phyloP scores from a whole-genome alignment of 768 basidiomycete genomes.

The Tylopilus cervinicoccineus region DNA sequence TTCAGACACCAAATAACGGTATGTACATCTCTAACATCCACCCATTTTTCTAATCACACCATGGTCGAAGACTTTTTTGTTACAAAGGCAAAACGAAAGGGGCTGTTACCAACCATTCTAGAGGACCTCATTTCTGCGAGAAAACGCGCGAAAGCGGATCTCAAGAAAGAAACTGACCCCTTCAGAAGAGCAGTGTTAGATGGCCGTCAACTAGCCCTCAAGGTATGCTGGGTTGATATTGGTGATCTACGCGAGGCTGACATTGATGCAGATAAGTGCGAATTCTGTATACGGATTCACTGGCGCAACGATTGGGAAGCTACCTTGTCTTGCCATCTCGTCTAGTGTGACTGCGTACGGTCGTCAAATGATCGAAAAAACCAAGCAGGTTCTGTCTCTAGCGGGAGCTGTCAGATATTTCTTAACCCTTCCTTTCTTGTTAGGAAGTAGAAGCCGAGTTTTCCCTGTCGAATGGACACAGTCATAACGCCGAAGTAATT shows the following conservation, averaged over 20 bases:
- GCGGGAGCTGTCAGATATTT: neutral
- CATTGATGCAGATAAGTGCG: slow-evolving; percentile 78
- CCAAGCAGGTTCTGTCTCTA: slow-evolving; percentile 62
- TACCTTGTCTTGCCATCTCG: slow-evolving; percentile 94
- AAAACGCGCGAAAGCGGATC: slow-evolving; percentile 91
- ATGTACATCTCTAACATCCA: neutral
- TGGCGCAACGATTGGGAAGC: slow-evolving; percentile 94
- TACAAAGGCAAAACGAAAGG: slow-evolving; percentile 70
- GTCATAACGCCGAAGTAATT: slow-evolving; percentile 88
- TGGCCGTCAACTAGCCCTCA: slow-evolving; percentile 93
- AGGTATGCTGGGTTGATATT: slow-evolving; percentile 44
- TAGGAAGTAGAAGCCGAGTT: slow-evolving; percentile 88
- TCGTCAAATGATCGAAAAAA: slow-evolving; percentile 98
- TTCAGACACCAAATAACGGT: slow-evolving; percentile 96
- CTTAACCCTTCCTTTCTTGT: neutral
- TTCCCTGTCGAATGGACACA: slow-evolving; percentile 76
- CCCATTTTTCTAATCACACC: neutral
- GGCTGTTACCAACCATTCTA: slow-evolving; percentile 84
- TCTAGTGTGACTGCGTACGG: slow-evolving; percentile 95
- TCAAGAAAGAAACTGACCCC: slow-evolving; percentile 96
- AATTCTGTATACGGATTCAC: slow-evolving; percentile 99
- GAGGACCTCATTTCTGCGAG: slow-evolving; percentile 92
- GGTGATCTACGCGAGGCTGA: neutral
- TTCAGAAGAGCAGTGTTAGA: slow-evolving; percentile 97
- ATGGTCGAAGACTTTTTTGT: slow-evolving; percentile 75